These are phyloP conservation scores for Eucalyptus pauciflora DNA, from an alignment of 345 rosid genomes.

Conservation along the genomic window DNA sequence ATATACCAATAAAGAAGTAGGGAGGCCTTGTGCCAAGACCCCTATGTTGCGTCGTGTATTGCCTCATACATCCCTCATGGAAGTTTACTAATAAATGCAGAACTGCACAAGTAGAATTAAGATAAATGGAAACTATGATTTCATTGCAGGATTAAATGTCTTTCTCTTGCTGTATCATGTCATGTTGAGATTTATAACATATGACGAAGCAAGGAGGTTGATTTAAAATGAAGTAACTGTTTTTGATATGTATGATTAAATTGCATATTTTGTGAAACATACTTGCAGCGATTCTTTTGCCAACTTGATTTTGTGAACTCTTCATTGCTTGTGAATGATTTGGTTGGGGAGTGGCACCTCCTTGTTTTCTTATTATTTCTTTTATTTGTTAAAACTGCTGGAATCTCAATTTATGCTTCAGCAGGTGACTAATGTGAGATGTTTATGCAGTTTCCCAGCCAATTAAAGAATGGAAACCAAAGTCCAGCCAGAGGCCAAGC, in stretches of 20 bases:
- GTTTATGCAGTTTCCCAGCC: constrained; percentile 44
- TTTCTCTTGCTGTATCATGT: not conserved
- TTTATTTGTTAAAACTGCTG: not conserved
- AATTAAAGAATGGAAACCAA: constrained; percentile 86
- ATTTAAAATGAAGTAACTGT: not conserved
- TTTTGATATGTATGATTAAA: not conserved
- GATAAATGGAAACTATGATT: not conserved
- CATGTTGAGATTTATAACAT: not conserved
- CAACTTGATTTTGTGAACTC: not conserved
- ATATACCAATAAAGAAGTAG: not conserved
- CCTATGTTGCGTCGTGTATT: not conserved
- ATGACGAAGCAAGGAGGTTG: not conserved
- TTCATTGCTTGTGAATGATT: not conserved
- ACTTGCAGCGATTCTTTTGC: not conserved
- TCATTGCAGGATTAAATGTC: not conserved
- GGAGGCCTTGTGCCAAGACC: not conserved
- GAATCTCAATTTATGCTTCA: not conserved
- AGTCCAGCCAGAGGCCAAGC: constrained; percentile 47
- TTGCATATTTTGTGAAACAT: not conserved
- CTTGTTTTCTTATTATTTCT: not conserved
- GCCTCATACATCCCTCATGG: not conserved
- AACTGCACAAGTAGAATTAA: not conserved
- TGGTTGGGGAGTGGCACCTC: not conserved
- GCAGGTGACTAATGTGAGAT: not conserved
- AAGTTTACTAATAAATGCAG: not conserved